phyloP scores from a whole-genome alignment of 1,284 basidiomycete species.

The Earliella scabrosa region DNA sequence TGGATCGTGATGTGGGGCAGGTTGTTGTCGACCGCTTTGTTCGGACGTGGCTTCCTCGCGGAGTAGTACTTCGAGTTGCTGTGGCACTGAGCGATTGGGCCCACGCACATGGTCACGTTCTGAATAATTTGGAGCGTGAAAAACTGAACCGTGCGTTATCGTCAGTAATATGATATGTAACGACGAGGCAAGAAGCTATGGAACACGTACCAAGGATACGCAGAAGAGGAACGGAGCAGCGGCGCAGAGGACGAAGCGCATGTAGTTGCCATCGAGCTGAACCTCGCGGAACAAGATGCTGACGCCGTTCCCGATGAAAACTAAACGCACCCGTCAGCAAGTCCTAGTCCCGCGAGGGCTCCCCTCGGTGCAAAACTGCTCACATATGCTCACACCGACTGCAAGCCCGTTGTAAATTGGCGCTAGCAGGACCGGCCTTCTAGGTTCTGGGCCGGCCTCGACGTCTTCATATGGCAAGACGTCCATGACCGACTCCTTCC shows the following conservation, averaged over 20 bases:
- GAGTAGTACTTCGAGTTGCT: slow-evolving; percentile 54
- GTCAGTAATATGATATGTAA: slow-evolving; percentile 10
- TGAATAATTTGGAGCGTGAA: slow-evolving; percentile 44
- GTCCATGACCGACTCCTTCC: slow-evolving; percentile 23
- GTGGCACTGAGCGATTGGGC: slow-evolving; percentile 55
- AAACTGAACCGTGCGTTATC: slow-evolving; percentile 29
- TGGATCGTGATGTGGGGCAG: slow-evolving; percentile 59
- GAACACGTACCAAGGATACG: slow-evolving; percentile 41
- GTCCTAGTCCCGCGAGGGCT: not conserved
- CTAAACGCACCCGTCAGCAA: too few species aligned
- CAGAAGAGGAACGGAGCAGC: slow-evolving; percentile 48
- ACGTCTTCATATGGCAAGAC: slow-evolving; percentile 28
- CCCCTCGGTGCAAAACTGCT: slow-evolving; percentile 4
- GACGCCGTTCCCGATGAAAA: slow-evolving; percentile 42
- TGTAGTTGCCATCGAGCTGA: slow-evolving; percentile 47
- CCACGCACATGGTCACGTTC: slow-evolving; percentile 44
- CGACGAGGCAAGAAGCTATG: not conserved
- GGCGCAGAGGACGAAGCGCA: slow-evolving; percentile 48
- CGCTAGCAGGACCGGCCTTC: slow-evolving; percentile 46
- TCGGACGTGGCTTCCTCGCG: slow-evolving; percentile 43
- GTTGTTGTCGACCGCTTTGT: slow-evolving; percentile 45
- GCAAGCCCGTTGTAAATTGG: slow-evolving; percentile 52
- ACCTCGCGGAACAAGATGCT: slow-evolving; percentile 48
- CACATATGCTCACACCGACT: slow-evolving; percentile 41
- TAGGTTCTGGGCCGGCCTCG: slow-evolving; percentile 34